These are phyloP conservation scores for Colletotrichum phormii DNA, from an alignment of 2,329 filamentous ascomycete species.

Conservation along the genomic window DNA sequence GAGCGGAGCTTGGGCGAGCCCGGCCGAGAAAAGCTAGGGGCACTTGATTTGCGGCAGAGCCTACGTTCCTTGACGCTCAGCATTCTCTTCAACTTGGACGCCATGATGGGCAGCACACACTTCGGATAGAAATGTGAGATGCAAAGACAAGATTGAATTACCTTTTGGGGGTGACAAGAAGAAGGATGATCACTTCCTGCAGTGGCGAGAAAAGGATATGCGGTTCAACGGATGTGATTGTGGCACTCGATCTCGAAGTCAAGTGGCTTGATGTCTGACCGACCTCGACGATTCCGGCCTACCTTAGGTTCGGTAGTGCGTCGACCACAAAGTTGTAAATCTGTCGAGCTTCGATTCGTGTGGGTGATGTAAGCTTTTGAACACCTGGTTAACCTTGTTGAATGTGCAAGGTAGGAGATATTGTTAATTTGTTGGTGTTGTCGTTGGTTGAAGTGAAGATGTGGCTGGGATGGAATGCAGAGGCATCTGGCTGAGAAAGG, in stretches of 20 bases:
- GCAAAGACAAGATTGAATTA: neutral
- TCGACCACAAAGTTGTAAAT: neutral
- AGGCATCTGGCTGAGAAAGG: constrained; percentile 8
- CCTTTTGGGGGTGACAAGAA: constrained; percentile 1
- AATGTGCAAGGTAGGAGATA: neutral
- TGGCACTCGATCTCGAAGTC: constrained; percentile 23
- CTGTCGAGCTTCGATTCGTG: neutral
- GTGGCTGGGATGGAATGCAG: neutral
- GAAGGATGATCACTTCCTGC: neutral
- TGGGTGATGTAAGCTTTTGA: neutral
- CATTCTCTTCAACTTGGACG: constrained; percentile 20
- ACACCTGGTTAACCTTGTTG: neutral
- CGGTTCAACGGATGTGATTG: constrained; percentile 5
- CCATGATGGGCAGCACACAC: neutral
- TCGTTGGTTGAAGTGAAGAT: neutral
- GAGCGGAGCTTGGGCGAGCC: neutral
- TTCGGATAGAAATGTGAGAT: neutral
- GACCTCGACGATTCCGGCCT: constrained; percentile 1
- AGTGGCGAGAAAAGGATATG: neutral
- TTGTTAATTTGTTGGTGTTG: neutral
- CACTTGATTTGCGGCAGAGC: neutral
- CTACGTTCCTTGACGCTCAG: constrained; percentile 20
- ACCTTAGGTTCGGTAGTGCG: constrained; percentile 3
- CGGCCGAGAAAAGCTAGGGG: neutral
- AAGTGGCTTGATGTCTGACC: constrained; percentile 22